Base-by-base conservation (phyloP, 2,329 filamentous ascomycete genomes). In the Cyphellophora attinorum region DNA sequence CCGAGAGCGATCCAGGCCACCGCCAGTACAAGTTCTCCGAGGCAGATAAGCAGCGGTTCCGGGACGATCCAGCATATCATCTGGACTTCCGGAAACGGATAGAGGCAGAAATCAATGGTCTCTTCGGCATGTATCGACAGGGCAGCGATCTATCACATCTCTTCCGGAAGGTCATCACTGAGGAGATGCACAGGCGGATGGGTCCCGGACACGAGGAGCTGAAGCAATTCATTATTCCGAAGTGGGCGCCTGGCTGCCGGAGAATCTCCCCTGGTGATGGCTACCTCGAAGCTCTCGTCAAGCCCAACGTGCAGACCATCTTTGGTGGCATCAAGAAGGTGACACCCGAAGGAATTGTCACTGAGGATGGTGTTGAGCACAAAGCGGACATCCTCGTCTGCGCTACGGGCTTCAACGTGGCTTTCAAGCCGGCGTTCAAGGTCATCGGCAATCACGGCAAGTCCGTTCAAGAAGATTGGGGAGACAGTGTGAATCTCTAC, bases 401-500 rank as follows among this genome's bases (percentile, higher is more conserved):
- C n/a, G n/a, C n/a, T n/a, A n/a, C n/a, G n/a, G n/a, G n/a, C n/a
- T n/a, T n/a, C 29, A 57, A 56, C 5, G 59, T 57, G 3, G 57
- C 56, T 0, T 59, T 59, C 28, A 44, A 58, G 12, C 57, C 54
- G 5, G 51, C 49, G 3, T 57, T 51, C 25, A 48, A 46, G 3
- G 52, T 54, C 1, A n/a, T n/a, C n/a, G n/a, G n/a, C n/a, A n/a
- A n/a, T n/a, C n/a, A n/a, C n/a, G n/a, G n/a, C n/a, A n/a, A n/a
- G n/a, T n/a, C n/a, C n/a, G n/a, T n/a, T n/a, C n/a, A n/a, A n/a
- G n/a, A n/a, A n/a, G n/a, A n/a, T n/a, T n/a, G n/a, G n/a, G n/a
- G n/a, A n/a, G n/a, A n/a, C n/a, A n/a, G n/a, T n/a, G n/a, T n/a
- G n/a, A n/a, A n/a, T n/a, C n/a, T n/a, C n/a, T n/a, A n/a, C n/a